phyloP scores from a whole-genome alignment of 2,329 filamentous ascomycete species.

The Parascedosporium putredinis region DNA sequence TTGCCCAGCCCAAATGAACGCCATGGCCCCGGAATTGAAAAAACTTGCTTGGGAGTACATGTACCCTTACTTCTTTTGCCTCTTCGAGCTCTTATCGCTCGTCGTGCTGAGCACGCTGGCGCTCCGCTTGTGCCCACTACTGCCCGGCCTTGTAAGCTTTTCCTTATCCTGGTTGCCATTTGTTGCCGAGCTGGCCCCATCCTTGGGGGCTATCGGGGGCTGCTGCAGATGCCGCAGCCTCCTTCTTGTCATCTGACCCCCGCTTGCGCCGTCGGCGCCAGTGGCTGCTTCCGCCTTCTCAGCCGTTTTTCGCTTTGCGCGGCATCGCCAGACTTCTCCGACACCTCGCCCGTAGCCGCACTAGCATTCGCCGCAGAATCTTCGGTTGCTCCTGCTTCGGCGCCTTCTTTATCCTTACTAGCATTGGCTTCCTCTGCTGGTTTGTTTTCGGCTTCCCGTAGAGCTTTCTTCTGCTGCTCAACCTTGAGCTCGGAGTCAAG shows the following conservation, averaged over 20 bases:
- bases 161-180: conserved; percentile 23
- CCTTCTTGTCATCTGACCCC: conserved; percentile 2
- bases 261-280: conserved; percentile 1
- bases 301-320: conserved; percentile 5
- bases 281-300: conserved; percentile 8
- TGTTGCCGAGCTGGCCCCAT: conserved; percentile 15
- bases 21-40: background rate
- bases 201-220: conserved; percentile 4
- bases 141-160: conserved; percentile 22
- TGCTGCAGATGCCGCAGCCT: conserved; percentile 5
- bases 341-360: conserved; percentile 1
- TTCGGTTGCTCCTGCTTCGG: conserved; percentile 13
- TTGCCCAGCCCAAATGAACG: background rate
- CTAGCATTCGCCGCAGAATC: no score
- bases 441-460: conserved; percentile 27
- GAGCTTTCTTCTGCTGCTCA: conserved; percentile 45
- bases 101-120: conserved; percentile 66
- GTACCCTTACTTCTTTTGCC: conserved; percentile 46
- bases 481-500: conserved; percentile 60
- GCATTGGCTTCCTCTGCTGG: conserved; percentile 10
- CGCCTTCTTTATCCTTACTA: conserved; percentile 5
- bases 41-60: no score
- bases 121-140: conserved; percentile 60
- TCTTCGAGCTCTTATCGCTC: conserved; percentile 54
- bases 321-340: conserved; percentile 8